Conservation (phyloP, 2,329 filamentous ascomycete species). For the Thelonectria blattea region DNA sequence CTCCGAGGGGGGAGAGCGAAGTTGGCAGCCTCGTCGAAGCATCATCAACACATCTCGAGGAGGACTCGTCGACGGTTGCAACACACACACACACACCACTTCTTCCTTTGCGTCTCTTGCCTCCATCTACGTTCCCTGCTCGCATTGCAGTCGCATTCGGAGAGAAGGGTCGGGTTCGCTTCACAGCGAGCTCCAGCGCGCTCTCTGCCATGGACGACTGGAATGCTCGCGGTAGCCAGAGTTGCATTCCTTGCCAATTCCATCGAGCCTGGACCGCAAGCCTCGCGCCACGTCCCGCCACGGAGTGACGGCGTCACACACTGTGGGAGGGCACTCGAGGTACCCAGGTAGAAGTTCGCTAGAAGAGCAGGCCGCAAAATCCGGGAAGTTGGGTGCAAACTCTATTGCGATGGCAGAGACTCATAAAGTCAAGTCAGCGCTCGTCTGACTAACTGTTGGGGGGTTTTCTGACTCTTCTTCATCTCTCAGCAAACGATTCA, state of each 20-base stretch:
- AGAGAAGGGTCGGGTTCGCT: neutral
- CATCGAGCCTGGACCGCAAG: conserved; percentile 37
- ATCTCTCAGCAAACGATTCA: neutral
- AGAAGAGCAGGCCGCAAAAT: conserved; percentile 27
- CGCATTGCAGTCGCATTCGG: neutral
- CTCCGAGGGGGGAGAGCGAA: neutral
- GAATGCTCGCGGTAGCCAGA: conserved; percentile 31
- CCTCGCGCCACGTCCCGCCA: conserved; percentile 37
- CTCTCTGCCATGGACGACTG: conserved; percentile 20
- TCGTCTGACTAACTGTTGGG: neutral
- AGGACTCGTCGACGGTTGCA: neutral
- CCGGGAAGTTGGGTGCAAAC: conserved; percentile 31
- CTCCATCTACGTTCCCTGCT: neutral
- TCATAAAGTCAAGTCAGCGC: conserved; percentile 14
- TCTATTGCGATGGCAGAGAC: conserved; percentile 20
- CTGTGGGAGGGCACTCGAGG: neutral
- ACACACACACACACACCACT: neutral
- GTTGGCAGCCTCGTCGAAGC: neutral
- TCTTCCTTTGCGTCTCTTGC: neutral
- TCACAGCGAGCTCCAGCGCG: neutral
- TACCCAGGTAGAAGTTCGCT: conserved; percentile 19
- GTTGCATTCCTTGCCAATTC: conserved; percentile 25
- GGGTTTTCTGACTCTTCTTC: neutral
- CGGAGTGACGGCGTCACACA: conserved; percentile 25
- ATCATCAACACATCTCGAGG: neutral